Evolutionary conservation across 2,329 filamentous ascomycete species (phyloP), one percentile per base, ranked within the genome.

Genomic region (Nemania abortiva): DNA sequence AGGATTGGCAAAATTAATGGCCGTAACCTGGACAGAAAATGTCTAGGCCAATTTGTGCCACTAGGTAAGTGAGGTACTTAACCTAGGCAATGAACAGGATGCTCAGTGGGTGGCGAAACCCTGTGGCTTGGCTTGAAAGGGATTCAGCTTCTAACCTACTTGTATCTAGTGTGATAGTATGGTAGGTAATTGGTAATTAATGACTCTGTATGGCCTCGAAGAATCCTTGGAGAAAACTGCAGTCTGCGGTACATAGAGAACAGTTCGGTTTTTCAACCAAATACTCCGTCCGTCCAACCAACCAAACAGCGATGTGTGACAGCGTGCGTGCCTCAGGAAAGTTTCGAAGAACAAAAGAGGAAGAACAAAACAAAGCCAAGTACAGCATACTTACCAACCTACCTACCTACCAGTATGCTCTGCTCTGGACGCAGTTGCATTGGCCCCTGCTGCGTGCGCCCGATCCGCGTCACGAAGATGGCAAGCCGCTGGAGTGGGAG

Each of bases 381-480:
- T 13, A n/a, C n/a, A n/a, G n/a, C n/a, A n/a, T n/a, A n/a, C n/a
- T n/a, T n/a, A n/a, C n/a, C n/a, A n/a, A n/a, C n/a, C n/a, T n/a
- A n/a, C n/a, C n/a, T n/a, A n/a, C n/a, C n/a, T n/a, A n/a, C n/a
- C n/a, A n/a, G n/a, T n/a, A n/a, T n/a, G n/a, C 31, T 29, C 1
- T 37, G 53, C 45, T 22, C 3, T 45, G 13, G 60, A 64, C 45
- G 66, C 63, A 54, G 66, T 65, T 27, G 66, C 50, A 64, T 55
- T 67, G 45, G 45, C 69, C 57, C 57, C 63, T 71, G 63, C 49
- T 57, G 58, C 53, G 58, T 63, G 69, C 53, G 58, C 34, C 59
- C 37, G 37, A 66, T 66, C 65, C 58, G 63, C 60, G 61, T 60
- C 69, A 69, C 63, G 50, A 71, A 69, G 59, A 63, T 20, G 66